phyloP scores from a whole-genome alignment of 768 basidiomycete genomes.

The Podaxis sp. region DNA sequence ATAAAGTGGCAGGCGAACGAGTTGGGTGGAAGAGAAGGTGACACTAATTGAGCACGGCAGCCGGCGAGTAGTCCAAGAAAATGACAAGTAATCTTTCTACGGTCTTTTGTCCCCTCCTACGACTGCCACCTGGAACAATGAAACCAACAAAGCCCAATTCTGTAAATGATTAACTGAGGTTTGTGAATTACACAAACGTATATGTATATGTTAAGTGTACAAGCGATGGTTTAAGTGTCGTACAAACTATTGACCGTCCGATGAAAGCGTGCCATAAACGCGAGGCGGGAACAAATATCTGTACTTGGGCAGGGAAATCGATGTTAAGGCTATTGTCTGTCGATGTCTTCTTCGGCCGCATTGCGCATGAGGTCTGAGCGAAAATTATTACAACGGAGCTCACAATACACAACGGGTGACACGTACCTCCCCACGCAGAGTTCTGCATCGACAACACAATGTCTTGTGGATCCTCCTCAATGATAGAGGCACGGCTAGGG shows the following conservation, averaged over 20 bases:
- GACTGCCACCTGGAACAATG: too few relatives aligned
- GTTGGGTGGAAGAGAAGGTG: too few relatives aligned
- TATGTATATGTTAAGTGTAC: background rate
- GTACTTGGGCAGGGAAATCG: background rate
- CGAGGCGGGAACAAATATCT: background rate
- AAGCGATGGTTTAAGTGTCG: background rate
- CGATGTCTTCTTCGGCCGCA: slow-evolving; percentile 8
- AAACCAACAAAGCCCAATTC: too few relatives aligned
- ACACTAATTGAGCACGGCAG: too few relatives aligned
- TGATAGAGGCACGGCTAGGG: slow-evolving; percentile 38
- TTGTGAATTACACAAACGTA: background rate
- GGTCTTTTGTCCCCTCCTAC: too few relatives aligned
- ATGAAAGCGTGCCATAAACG: background rate
- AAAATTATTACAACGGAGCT: background rate
- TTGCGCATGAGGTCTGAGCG: slow-evolving; percentile 8
- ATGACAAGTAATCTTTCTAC: too few relatives aligned
- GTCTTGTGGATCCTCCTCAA: slow-evolving; percentile 45
- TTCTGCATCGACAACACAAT: slow-evolving; percentile 59
- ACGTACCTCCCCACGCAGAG: slow-evolving; percentile 74
- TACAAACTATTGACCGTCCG: background rate
- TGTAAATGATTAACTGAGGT: background rate
- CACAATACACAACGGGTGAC: background rate
- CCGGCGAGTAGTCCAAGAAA: too few relatives aligned
- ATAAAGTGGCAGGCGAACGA: too few relatives aligned
- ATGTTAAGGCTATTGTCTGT: background rate